Evolutionary conservation across 2,329 filamentous ascomycete species (phyloP).

Genomic region (Calcarisporium arbuscula): DNA sequence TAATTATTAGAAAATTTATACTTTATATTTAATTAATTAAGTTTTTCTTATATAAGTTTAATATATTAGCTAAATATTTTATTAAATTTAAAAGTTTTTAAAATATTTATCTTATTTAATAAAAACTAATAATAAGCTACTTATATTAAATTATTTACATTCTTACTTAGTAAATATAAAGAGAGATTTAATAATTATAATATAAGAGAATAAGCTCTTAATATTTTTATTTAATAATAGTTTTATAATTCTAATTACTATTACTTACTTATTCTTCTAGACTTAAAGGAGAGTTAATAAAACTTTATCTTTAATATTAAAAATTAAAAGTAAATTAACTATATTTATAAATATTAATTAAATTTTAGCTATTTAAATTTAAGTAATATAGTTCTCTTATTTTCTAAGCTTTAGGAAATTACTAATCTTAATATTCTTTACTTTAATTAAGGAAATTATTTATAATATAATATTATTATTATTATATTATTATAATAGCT

Average conservation of each 20-base stretch:
- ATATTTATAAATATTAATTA: neutral
- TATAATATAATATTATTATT: neutral
- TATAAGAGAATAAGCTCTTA: too few relatives aligned
- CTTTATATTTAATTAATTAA: neutral
- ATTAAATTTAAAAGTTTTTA: too few relatives aligned
- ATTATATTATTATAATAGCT: neutral
- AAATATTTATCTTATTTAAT: too few relatives aligned
- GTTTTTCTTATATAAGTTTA: too few relatives aligned
- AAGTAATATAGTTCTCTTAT: neutral
- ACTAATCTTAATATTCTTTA: neutral
- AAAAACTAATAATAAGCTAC: too few relatives aligned
- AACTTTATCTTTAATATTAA: neutral
- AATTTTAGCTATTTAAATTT: neutral
- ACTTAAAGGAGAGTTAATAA: too few relatives aligned
- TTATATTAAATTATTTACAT: too few relatives aligned
- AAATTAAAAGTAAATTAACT: neutral
- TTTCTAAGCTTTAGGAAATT: neutral
- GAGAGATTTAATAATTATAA: too few relatives aligned
- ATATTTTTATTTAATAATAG: neutral
- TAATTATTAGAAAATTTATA: neutral
- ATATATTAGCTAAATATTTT: too few relatives aligned
- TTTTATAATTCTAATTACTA: neutral
- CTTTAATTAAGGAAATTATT: neutral
- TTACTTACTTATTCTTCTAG: too few relatives aligned
- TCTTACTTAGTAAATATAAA: too few relatives aligned